Base-by-base conservation (phyloP, 169 alveolate genomes). In the Perkinsus chesapeaki region DNA sequence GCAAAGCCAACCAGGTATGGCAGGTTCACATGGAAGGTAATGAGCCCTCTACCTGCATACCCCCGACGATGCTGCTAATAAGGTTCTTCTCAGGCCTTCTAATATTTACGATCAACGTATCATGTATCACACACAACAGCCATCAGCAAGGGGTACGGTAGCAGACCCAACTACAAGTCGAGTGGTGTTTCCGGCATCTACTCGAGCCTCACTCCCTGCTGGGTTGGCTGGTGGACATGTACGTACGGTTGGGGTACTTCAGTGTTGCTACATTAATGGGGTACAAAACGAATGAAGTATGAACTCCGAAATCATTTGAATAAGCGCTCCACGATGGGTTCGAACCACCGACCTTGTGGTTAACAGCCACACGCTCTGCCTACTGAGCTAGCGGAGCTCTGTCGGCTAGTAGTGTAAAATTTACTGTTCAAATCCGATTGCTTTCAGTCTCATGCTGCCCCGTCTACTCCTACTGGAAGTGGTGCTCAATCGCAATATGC, bases 281-380 rank as follows among this genome's bases (percentile, higher is more conserved):
- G 1, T 34, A 60, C 82, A 60, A 27, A 34, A 23, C 37, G 82
- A 43, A 23, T 16, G 12, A 20, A 60, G 36, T 60, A 60, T 20
- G 82, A 1, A 60, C 82, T 5, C 23, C 0, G 82, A 60, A 23
- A n/a, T n/a, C n/a, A n/a, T n/a, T n/a, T n/a, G n/a, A n/a, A n/a
- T n/a, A n/a, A 60, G 31, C 31, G 31, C 82, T 12, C 31, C 82
- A 23, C 31, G 31, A 60, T 23, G 82, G 82, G 82, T 12, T 12
- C 82, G 82, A 60, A 60, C 60, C 82, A 60, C 82, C 36, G 82
- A 60, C 82, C 82, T 60, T 60, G 82, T 60, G 82, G 82, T 60
- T 60, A 60, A 60, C 82, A 60, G 82, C 82, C 82, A 60, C 82
- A 60, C 12, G 82, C 36, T 23, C 82, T 60, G 12, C 82, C 82